Base-by-base conservation (phyloP, 257 asterid species). In the Petrea volubilis region DNA sequence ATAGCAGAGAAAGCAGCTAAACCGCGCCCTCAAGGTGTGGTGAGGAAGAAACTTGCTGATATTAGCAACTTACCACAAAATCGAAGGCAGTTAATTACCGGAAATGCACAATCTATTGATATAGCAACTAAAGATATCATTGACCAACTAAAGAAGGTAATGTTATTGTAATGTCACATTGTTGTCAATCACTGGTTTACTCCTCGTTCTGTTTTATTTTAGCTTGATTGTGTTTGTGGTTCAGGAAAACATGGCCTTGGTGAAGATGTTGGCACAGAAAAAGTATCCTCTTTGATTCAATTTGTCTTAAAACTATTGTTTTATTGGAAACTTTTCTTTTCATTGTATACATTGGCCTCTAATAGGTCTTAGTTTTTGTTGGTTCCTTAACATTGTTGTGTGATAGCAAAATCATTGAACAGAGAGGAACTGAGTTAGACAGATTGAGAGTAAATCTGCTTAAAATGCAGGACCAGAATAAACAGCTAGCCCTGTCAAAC, bases 401-500 rank as follows among this genome's bases (percentile, higher is more conserved):
- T 52, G 20, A 46, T 76, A 92, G 96, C 83, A 83, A 85, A 83
- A 73, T 90, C 62, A 74, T 83, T 77, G 92, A 87, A 76, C 77
- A 82, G 71, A 85, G 85, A 52, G 90, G 89, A 78, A 57, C 57
- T 52, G 96, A 86, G 89, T 59, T 88, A n/a, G 85, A 88, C 70
- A 88, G 81, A 67, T 34, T 88, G 84, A 85, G 77, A 76, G 72
- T 72, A 18, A 73, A 72, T 82, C 41, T 85, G 75, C 87, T 75
- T 74, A 86, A 88, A 81, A 18, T 86, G 86, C 90, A 76, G 76
- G 89, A 76, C 73, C 96, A 92, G 74, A 92, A 92, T 77, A 74
- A 49, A 44, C 88, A 78, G 59, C 79, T 90, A n/a, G 98, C 90
- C 70, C 74, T 73, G 36, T 73, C 89, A 31, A 79, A 86, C 75